Evolutionary conservation across 257 asterid species (phyloP).

Genomic region (Parsonsia alboflavescens): DNA sequence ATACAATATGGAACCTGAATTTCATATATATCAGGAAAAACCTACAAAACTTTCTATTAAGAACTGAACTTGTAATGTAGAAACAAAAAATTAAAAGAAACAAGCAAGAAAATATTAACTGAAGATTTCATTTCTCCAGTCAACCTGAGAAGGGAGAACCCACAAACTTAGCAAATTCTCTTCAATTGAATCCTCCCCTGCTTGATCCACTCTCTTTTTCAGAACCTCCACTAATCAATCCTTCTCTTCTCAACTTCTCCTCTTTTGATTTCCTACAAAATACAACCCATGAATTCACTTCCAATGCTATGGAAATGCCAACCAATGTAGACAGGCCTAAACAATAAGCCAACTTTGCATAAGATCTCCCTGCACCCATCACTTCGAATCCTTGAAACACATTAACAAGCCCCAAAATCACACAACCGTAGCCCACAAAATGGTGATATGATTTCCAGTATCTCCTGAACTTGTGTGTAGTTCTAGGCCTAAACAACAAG

Average conservation of each 20-base stretch:
- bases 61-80: not conserved
- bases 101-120: not conserved
- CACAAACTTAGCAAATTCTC: not conserved
- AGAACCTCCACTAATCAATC: conserved; percentile 51
- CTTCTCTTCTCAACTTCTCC: conserved; percentile 76
- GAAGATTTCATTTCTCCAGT: not conserved
- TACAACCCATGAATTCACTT: conserved; percentile 89
- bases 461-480: conserved; percentile 66
- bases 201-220: conserved; percentile 54
- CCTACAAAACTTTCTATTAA: not conserved
- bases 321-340: conserved; percentile 61
- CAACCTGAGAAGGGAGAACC: not conserved
- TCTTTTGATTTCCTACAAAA: conserved; percentile 85
- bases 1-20: not conserved
- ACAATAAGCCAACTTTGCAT: conserved; percentile 54
- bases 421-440: conserved; percentile 87
- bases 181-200: conserved; percentile 21
- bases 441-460: conserved; percentile 97
- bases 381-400: conserved; percentile 79
- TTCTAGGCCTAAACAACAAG: conserved; percentile 68
- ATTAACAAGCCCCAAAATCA: conserved; percentile 68
- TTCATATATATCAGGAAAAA: not conserved
- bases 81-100: not conserved
- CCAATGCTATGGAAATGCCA: conserved; percentile 70
- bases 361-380: conserved; percentile 56